Evolutionary conservation across 306 rosid species (phyloP).

Genomic region (Gillenia trifoliata): DNA sequence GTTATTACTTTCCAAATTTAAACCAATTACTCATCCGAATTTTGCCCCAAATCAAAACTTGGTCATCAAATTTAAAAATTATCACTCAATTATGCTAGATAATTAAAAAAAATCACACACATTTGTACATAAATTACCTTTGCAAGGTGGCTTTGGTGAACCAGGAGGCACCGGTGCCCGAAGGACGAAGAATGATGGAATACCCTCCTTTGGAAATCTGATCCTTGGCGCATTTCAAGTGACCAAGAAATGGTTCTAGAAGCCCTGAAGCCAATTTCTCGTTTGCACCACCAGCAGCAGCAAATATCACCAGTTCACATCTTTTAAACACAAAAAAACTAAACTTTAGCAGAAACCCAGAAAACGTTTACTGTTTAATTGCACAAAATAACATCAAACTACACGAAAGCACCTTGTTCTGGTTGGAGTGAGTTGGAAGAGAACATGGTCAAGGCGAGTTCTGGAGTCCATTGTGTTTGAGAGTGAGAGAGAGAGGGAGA

Average conservation of each 20-base stretch:
- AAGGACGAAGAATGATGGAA: slow-evolving; percentile 77
- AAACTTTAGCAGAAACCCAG: slow-evolving; percentile 11
- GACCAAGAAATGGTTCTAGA: slow-evolving; percentile 77
- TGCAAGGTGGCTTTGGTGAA: slow-evolving; percentile 96
- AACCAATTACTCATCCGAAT: neutral
- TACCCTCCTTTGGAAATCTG: slow-evolving; percentile 99
- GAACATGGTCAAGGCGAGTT: slow-evolving; percentile 80
- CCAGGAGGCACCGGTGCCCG: slow-evolving; percentile 55
- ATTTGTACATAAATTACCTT: slow-evolving; percentile 35
- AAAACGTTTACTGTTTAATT: neutral
- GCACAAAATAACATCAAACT: neutral
- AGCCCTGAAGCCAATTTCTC: slow-evolving; percentile 93
- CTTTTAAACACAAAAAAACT: slow-evolving; percentile 31
- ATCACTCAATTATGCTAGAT: neutral
- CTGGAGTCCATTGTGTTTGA: slow-evolving; percentile 61
- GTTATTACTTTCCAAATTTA: neutral
- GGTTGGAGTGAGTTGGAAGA: slow-evolving; percentile 98
- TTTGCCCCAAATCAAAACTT: neutral
- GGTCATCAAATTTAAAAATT: neutral
- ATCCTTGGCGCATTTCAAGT: slow-evolving; percentile 77
- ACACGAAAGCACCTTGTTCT: slow-evolving; percentile 63
- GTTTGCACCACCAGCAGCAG: slow-evolving; percentile 39
- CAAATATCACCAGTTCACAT: slow-evolving; percentile 70
- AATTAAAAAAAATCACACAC: neutral
- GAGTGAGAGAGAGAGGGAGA: slow-evolving; percentile 13